Evolutionary conservation across 176 grass and related monocot species (phyloP).

Genomic region (Musa troglodytarum): DNA sequence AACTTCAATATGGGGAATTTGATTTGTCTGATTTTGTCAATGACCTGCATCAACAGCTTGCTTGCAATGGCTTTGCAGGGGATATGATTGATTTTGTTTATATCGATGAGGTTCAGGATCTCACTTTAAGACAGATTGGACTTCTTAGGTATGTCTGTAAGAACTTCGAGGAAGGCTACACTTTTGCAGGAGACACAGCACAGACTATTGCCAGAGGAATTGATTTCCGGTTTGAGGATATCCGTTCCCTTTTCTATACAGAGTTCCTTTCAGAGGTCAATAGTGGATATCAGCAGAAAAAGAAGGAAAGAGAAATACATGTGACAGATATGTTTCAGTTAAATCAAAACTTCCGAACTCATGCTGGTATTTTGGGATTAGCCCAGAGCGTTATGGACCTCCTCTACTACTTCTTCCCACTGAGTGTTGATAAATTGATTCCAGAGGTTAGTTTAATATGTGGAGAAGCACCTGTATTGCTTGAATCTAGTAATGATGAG

Average conservation of each 20-base stretch:
- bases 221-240: slow-evolving; percentile 87
- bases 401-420: slow-evolving; percentile 67
- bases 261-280: slow-evolving; percentile 42
- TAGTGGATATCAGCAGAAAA: slow-evolving; percentile 16
- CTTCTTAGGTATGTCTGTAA: slow-evolving; percentile 67
- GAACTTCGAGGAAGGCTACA: slow-evolving; percentile 69
- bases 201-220: slow-evolving; percentile 83
- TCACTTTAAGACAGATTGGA: slow-evolving; percentile 66
- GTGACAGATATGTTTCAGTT: slow-evolving; percentile 65
- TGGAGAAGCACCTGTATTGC: slow-evolving; percentile 71
- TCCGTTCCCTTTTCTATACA: slow-evolving; percentile 66
- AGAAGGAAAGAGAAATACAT: slow-evolving; percentile 30
- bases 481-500: slow-evolving; percentile 58
- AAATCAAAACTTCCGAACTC: slow-evolving; percentile 77
- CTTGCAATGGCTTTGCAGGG: slow-evolving; percentile 36
- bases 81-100: slow-evolving; percentile 61
- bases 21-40: slow-evolving; percentile 86
- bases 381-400: slow-evolving; percentile 74
- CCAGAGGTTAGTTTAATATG: slow-evolving; percentile 69
- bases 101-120: slow-evolving; percentile 92
- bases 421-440: slow-evolving; percentile 57
- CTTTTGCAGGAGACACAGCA: slow-evolving; percentile 87
- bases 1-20: slow-evolving; percentile 42
- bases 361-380: slow-evolving; percentile 59
- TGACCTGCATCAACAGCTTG: slow-evolving; percentile 33